phyloP scores from a whole-genome alignment of 208 protist species.

The Trypanosoma avium region DNA sequence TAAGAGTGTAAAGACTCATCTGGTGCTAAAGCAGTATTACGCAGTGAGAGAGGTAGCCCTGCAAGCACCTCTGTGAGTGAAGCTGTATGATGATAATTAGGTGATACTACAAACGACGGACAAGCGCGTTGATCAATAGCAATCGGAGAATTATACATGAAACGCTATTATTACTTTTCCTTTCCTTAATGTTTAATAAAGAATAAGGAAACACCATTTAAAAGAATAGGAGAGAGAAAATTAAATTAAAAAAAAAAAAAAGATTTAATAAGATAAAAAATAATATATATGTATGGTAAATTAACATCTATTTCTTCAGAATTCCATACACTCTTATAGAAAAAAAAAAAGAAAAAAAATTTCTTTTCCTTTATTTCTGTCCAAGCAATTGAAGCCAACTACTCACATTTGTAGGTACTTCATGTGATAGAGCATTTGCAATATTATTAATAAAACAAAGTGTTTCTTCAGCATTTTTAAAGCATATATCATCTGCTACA shows the following conservation, averaged over 20 bases:
- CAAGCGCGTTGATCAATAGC: constrained; percentile 8
- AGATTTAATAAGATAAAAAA: constrained; percentile 7
- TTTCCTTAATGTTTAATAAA: too few relatives aligned
- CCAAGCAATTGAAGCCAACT: constrained; percentile 62
- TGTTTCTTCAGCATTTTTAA: constrained; percentile 33
- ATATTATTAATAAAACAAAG: constrained; percentile 45
- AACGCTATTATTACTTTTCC: too few relatives aligned
- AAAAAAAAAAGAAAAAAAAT: constrained; percentile 16
- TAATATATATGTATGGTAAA: too few relatives aligned
- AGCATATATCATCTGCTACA: constrained; percentile 35
- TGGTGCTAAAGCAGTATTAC: not conserved
- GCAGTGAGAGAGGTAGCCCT: not conserved
- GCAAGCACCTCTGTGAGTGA: not conserved
- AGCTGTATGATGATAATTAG: not conserved
- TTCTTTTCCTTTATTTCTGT: constrained; percentile 7
- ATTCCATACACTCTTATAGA: not conserved
- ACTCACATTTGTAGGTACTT: constrained; percentile 47
- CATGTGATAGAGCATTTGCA: constrained; percentile 24
- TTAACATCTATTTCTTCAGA: constrained; percentile 8
- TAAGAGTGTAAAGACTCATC: too few relatives aligned
- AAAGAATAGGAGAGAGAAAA: too few relatives aligned
- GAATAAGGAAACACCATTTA: too few relatives aligned
- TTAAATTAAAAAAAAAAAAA: constrained; percentile 2
- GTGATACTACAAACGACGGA: not conserved
- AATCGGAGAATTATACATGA: constrained; percentile 14